Base-by-base conservation (phyloP, 371 early-diverging fungal genomes). In the Parasitella parasitica region DNA sequence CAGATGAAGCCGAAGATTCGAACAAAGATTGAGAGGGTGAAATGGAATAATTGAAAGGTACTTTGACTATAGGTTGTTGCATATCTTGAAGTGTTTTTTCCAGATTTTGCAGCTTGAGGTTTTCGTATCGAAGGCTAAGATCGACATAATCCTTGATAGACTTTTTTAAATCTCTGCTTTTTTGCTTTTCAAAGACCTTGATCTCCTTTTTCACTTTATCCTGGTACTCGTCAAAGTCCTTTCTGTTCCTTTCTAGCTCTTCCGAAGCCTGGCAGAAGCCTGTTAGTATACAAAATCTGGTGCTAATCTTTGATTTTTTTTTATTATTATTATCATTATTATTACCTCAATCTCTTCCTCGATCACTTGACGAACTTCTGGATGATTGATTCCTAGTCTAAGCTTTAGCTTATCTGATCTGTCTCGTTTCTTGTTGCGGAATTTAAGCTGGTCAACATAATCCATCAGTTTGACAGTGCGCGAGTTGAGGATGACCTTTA, bases 381-480 rank as follows among this genome's bases (percentile, higher is more conserved):
- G 69, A 15, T 76, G 70, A 39, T 78, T 62, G 15, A 74, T 69
- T n/a, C 78, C 78, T 55, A 80, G 65, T 22, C 77, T 73, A 20
- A 81, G 58, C 52, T 82, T 82, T 22, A 82, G 38, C 27, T 76
- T 81, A 26, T 74, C 75, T 24, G 82, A 62, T 55, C 78, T 57
- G 54, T 81, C 71, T 41, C 82, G 66, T 60, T 81, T 81, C 58
- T 71, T 78, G 49, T 77, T 78, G n/a, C 79, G 63, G 20, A 63
- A 63, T 38, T 86, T 86, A 13, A 80, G 52, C 8, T 79, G 81
- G 12, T 82, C 78, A 11, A 78, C 84, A 64, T 84, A 86, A 1
- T 86, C 84, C 62, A 80, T 80, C 48, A 86, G 27, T 34, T 80
- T 79, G 24, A 80, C 76, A 13, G 82, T 84, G 27, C 86, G 73